Base-by-base conservation (phyloP, 208 protist species). In the Angomonas ambiguus region DNA sequence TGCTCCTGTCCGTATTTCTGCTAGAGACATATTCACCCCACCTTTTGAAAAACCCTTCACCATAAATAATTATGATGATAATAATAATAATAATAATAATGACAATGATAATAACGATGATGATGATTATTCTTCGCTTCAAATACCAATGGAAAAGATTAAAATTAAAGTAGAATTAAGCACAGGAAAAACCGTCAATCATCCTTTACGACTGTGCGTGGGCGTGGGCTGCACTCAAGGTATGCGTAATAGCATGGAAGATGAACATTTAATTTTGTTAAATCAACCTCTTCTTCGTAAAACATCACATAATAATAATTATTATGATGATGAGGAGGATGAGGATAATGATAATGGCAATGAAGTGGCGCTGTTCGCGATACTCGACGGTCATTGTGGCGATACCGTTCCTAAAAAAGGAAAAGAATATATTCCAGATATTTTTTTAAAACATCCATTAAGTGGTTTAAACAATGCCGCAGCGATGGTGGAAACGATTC, bases 301-400 rank as follows among this genome's bases (percentile, higher is more conserved):
- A 56, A 18, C 13, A 5, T 22, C 16, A 27, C 49, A 56, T 8
- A 8, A 20, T 28, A 18, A 56, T 30, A 8, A 56, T 28, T 56
- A 27, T n/a, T n/a, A n/a, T n/a, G n/a, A n/a, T n/a, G n/a, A n/a
- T n/a, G n/a, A n/a, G n/a, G n/a, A n/a, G n/a, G n/a, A n/a, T n/a
- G n/a, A n/a, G n/a, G n/a, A 27, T 56, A 56, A 56, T 56, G 18
- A 27, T 56, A 56, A 56, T 56, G 18, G 18, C 6, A 27, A 56
- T 56, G n/a, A 30, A 1, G 72, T 93, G 30, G 83, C 77, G 27
- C 62, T 91, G 16, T 34, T 89, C 10, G 87, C 74, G 16, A 82
- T 93, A 55, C 73, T 89, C 31, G 87, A 93, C 69, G 87, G 87
- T n/a, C 87, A 93, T 74, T 93, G 87, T 65, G 87, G 87, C 16